Base-by-base conservation (phyloP, 306 rosid species). In the Ziziphus jujuba region DNA sequence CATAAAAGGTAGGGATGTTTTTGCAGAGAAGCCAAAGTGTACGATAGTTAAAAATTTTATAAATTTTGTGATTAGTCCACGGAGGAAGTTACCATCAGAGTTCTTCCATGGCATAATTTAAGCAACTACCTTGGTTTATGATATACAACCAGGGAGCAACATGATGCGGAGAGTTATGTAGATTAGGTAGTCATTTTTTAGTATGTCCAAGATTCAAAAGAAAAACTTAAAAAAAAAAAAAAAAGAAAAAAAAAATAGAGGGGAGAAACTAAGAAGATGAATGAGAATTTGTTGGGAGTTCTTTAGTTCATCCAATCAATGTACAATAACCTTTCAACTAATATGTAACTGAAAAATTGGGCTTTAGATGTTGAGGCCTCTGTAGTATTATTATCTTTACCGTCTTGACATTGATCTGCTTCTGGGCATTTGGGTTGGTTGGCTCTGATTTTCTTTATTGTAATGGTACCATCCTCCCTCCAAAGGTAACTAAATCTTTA, bases 171-270 rank as follows among this genome's bases (percentile, higher is more conserved):
- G 79, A 86, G 95, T 79, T 84, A 77, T 76, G 90, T 87, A 88
- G 96, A 88, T 73, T 87, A 90, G 97, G 71, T 81, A 90, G 90
- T 85, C 84, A 84, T 82, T 93, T 89, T 88, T 87, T 80, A 89
- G 90, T 64, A 67, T 78, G 79, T 77, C 86, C 3, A 63, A 76
- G 84, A 69, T 86, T 84, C 76, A 80, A 76, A 67, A 84, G 70
- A 82, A 55, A 77, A 36, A 43, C 17, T 19, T 14, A 55, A 77
- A 36, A 43, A 36, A 61, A 63, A 12, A 14, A 22, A 48, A 24
- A 63, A 63, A 16, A 34, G 21, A 63, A 12, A 14, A 22, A 48
- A 24, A 63, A 63, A 16, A 34, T 14, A 34, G n/a, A 9, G 44
- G 36, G 23, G 45, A 45, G 44, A 52, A 55, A 23, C 85, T 65